phyloP scores from a whole-genome alignment of 2,329 filamentous ascomycete genomes.

The Pseudogymnoascus sp. region DNA sequence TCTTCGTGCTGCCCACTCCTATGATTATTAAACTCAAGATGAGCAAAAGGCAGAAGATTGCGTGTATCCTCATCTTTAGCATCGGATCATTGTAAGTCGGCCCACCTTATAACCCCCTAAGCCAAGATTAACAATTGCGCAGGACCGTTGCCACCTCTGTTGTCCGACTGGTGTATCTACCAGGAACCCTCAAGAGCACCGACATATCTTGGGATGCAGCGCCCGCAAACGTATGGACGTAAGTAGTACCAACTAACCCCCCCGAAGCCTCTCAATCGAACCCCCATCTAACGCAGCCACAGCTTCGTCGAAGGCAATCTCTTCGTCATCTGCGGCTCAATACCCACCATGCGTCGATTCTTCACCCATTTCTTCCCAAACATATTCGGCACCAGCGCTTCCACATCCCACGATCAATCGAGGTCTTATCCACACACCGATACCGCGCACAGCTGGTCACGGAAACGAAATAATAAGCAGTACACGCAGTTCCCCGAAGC shows the following conservation, averaged over 20 bases:
- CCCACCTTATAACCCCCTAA: constrained; percentile 4
- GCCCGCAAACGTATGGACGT: constrained; percentile 27
- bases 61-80: constrained; percentile 37
- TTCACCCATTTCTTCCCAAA: constrained; percentile 32
- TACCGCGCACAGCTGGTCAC: background rate
- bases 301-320: constrained; percentile 35
- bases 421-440: background rate
- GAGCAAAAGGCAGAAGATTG: constrained; percentile 40
- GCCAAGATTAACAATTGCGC: background rate
- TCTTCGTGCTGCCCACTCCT: constrained; percentile 40
- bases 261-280: background rate
- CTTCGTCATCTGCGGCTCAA: constrained; percentile 35
- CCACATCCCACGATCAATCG: background rate
- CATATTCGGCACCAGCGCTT: constrained; percentile 19
- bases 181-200: constrained; percentile 20
- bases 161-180: constrained; percentile 25
- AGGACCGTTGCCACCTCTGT: constrained; percentile 32
- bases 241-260: constrained; percentile 13
- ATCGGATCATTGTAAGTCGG: constrained; percentile 36
- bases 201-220: constrained; percentile 29
- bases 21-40: constrained; percentile 40
- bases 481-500: background rate
- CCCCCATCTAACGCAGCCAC: background rate
- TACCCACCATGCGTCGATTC: constrained; percentile 36
- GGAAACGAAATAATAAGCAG: background rate